Base-by-base conservation (phyloP, 192 early-diverging fungal genomes). In the Umbelopsis sp. region DNA sequence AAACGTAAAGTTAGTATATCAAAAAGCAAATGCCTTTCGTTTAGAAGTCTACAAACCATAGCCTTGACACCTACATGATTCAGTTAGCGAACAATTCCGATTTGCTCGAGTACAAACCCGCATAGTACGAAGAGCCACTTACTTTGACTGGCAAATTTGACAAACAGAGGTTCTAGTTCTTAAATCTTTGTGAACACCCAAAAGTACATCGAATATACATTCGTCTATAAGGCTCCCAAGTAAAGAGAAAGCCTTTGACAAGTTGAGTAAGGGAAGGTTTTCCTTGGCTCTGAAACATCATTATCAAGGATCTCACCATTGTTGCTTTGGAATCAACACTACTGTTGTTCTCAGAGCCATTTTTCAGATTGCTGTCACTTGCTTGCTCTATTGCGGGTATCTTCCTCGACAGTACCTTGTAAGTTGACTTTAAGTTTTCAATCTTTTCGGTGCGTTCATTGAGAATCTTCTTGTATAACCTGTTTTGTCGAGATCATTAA, bases 91-190 rank as follows among this genome's bases (percentile, higher is more conserved):
- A 10, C 11, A 18, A 16, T 1, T 52, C 25, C 23, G 51, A n/a
- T 13, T 11, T 12, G 15, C 30, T 37, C 2, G 25, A 15, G 3
- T 30, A 15, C 2, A 16, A 27, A 4, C 48, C 2, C 16, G 16
- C 16, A 37, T 61, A 41, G 37, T 6, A 41, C 10, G 1, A 50
- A 51, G 2, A n/a, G 27, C 27, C 27, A 70, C 87, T 65, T 89
- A 91, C 93, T 85, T 88, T 71, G 90, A 89, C 73, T 89, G 87
- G 73, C 93, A 94, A 46, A 91, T 79, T 69, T 89, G 86, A 72
- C 93, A 95, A n/a, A 82, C 61, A 4, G 81, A 78, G 18, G 82
- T 76, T 50, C 81, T 69, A 51, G 81, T 81, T 74, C 87, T 90
- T 66, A 85, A 77, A 71, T 94, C 90, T 48, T 82, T 80, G 65